phyloP scores from a whole-genome alignment of 306 rosid genomes.

The Crataegus laevigata region DNA sequence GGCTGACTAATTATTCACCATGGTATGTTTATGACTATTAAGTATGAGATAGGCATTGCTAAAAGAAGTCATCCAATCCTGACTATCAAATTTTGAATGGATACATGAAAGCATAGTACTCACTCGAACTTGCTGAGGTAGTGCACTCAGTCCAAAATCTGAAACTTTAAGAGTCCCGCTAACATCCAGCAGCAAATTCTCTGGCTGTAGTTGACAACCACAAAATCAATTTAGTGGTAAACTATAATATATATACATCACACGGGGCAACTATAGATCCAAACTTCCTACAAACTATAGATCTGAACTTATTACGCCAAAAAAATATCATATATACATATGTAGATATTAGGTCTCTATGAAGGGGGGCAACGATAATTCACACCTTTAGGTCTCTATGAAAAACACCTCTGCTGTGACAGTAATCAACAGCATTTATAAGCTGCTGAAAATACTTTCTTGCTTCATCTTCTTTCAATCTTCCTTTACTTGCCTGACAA shows the following conservation, averaged over 20 bases:
- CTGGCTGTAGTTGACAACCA: conserved; percentile 56
- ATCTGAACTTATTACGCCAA: neutral
- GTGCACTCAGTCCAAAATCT: conserved; percentile 93
- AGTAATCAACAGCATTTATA: conserved; percentile 84
- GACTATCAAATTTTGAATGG: neutral
- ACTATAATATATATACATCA: neutral
- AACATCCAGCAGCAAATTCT: conserved; percentile 76
- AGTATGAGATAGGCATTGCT: neutral
- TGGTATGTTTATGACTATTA: neutral
- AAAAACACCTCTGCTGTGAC: conserved; percentile 93
- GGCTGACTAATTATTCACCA: neutral
- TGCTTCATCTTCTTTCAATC: conserved; percentile 91
- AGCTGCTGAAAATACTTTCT: conserved; percentile 94
- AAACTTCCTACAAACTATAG: neutral
- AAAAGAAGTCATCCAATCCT: neutral
- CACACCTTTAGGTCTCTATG: conserved; percentile 87
- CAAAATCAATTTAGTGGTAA: conserved; percentile 2
- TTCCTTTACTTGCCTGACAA: conserved; percentile 70
- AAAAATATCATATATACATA: neutral
- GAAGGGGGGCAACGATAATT: conserved; percentile 2
- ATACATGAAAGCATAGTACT: conserved; percentile 29
- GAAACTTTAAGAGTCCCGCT: conserved; percentile 76
- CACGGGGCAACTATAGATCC: neutral
- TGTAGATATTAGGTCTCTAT: neutral
- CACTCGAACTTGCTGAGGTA: conserved; percentile 93